phyloP scores from a whole-genome alignment of 345 rosid species.

The Mangifera indica region DNA sequence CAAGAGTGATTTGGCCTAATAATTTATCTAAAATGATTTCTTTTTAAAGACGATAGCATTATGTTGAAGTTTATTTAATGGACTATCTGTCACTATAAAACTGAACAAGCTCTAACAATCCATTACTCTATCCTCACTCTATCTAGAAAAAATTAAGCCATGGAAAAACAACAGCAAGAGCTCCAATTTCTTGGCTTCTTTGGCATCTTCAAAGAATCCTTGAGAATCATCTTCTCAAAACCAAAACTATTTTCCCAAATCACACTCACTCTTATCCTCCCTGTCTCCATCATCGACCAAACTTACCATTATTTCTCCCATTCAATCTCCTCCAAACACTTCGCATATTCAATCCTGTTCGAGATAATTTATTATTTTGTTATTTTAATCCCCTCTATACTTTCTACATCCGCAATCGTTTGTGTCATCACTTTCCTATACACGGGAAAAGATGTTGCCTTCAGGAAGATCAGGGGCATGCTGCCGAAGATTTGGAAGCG shows the following conservation, averaged over 20 bases:
- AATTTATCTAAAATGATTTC: no score
- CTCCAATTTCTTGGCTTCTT: conserved; percentile 44
- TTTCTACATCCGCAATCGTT: conserved; percentile 48
- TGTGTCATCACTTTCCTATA: conserved; percentile 44
- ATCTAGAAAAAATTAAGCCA: background rate
- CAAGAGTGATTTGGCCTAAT: no score
- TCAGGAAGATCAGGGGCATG: conserved; percentile 27
- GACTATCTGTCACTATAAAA: no score
- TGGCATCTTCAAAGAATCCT: conserved; percentile 40
- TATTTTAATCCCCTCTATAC: conserved; percentile 35
- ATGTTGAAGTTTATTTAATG: no score
- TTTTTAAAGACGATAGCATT: no score
- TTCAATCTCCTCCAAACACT: conserved; percentile 10
- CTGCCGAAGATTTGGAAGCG: conserved; percentile 51
- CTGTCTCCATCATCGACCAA: conserved; percentile 42
- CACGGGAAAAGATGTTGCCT: conserved; percentile 32
- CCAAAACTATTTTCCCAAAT: conserved; percentile 46
- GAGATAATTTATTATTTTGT: conserved; percentile 33
- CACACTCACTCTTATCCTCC: conserved; percentile 42
- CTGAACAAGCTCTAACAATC: no score
- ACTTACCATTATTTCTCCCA: conserved; percentile 15
- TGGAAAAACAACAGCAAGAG: conserved; percentile 43
- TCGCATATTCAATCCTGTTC: conserved; percentile 7
- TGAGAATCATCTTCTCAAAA: conserved; percentile 36
- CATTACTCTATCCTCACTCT: no score